Conservation (phyloP, 228 moss, liverwort and hornwort species). For the Sphagnum magellanicum region DNA sequence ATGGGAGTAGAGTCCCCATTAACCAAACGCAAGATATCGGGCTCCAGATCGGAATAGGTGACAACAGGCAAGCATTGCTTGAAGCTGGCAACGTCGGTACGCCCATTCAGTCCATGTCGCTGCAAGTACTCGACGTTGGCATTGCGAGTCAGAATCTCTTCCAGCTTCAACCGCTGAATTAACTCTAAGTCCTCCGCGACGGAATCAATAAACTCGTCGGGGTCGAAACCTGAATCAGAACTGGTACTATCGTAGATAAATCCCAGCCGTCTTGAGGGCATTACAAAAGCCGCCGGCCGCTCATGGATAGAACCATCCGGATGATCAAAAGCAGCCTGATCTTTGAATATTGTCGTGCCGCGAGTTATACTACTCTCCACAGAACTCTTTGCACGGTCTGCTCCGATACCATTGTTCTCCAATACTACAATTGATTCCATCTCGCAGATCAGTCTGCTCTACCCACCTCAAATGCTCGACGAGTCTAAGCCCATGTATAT, state of each 20-base stretch:
- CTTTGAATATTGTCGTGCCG: too few relatives aligned
- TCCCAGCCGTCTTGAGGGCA: not conserved
- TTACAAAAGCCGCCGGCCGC: not conserved
- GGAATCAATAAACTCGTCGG: not conserved
- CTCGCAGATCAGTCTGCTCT: too few relatives aligned
- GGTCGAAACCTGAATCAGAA: not conserved
- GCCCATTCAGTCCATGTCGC: constrained; percentile 8
- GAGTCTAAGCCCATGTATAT: too few relatives aligned
- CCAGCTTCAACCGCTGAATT: constrained; percentile 2
- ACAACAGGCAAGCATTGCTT: constrained; percentile 9
- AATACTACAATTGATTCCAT: too few relatives aligned
- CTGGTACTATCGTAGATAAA: too few relatives aligned
- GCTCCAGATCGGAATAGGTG: constrained; percentile 6
- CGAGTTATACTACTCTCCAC: too few relatives aligned
- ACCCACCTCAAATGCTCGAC: too few relatives aligned
- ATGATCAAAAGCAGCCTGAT: too few relatives aligned
- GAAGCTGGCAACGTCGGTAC: constrained; percentile 11
- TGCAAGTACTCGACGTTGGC: constrained; percentile 7
- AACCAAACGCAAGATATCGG: constrained; percentile 8
- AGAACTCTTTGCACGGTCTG: too few relatives aligned
- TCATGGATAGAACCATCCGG: too few relatives aligned
- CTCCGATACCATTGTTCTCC: too few relatives aligned
- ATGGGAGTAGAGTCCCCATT: constrained; percentile 22
- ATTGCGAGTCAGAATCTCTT: constrained; percentile 2
- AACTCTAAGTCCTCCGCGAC: not conserved